Percentiles rank a stretch among this genome's conserved stretches.
Conservation (phyloP, 106 monocot species). For the Phalaenopsis aphrodite region DNA sequence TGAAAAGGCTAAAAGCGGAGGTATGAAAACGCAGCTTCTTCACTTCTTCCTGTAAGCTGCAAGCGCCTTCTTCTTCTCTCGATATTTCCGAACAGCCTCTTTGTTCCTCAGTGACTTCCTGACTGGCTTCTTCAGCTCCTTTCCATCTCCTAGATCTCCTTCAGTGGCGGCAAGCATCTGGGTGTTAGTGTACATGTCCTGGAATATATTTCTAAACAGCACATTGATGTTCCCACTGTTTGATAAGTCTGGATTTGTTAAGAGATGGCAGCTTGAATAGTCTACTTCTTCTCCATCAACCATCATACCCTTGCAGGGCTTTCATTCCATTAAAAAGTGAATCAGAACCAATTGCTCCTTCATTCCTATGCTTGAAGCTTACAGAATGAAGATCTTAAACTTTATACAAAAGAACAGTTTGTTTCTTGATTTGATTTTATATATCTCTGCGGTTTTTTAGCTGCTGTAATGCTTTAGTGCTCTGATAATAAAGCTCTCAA, state of each 20-base stretch:
- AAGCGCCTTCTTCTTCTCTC: constrained; percentile 93
- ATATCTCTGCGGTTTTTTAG: too few species aligned
- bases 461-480: neutral
- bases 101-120: constrained; percentile 50
- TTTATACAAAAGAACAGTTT: too few species aligned
- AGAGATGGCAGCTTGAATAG: neutral
- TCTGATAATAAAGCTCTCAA: neutral
- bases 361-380: neutral
- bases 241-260: neutral
- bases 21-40: constrained; percentile 29
- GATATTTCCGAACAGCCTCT: constrained; percentile 83
- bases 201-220: neutral
- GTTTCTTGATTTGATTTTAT: too few species aligned
- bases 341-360: neutral
- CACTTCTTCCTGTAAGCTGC: constrained; percentile 70
- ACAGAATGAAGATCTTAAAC: neutral
- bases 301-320: neutral
- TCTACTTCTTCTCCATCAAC: neutral
- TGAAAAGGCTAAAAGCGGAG: too few species aligned
- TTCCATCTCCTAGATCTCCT: constrained; percentile 12
- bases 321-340: neutral
- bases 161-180: constrained; percentile 25
- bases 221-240: too few species aligned
- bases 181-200: constrained; percentile 61
- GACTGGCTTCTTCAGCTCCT: neutral